A percentile compares a stretch with the other conserved stretches of the same genome.
phyloP scores from a whole-genome alignment of 352 stramenopile genomes.

The Phytophthora quininea region DNA sequence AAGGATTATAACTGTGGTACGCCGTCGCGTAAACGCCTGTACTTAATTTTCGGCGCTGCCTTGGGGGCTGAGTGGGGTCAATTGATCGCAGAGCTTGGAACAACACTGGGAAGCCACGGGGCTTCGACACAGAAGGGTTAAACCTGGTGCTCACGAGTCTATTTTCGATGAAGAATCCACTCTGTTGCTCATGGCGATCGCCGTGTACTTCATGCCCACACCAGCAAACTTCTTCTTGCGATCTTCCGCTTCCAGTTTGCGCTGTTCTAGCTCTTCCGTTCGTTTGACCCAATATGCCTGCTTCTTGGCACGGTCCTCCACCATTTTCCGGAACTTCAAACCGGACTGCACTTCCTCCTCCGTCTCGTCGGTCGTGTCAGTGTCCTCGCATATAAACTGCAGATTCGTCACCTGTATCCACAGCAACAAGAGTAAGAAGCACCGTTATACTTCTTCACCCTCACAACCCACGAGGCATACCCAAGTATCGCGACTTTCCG shows the following conservation, averaged over 20 bases:
- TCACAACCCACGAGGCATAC: conserved; percentile 30
- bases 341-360: conserved; percentile 41
- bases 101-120: not conserved
- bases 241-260: conserved; percentile 76
- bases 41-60: too few species aligned
- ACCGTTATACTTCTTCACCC: not conserved
- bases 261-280: conserved; percentile 76
- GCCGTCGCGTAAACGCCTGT: too few species aligned
- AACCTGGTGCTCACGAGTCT: not conserved
- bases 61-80: too few species aligned
- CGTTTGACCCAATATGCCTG: conserved; percentile 82
- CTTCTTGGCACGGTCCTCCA: conserved; percentile 80
- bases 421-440: conserved; percentile 1
- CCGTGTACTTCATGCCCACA: conserved; percentile 84
- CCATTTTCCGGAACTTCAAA: conserved; percentile 68
- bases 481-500: conserved; percentile 71
- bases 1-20: too few species aligned
- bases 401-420: conserved; percentile 59
- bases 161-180: conserved; percentile 21
- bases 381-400: conserved; percentile 78
- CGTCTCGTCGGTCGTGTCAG: conserved; percentile 34
- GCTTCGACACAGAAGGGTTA: not conserved
- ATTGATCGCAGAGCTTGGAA: not conserved
- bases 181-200: conserved; percentile 76
- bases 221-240: conserved; percentile 79